These are phyloP conservation scores for Ruellia speciosa DNA, from an alignment of 305 asterid genomes.

Conservation along the genomic window DNA sequence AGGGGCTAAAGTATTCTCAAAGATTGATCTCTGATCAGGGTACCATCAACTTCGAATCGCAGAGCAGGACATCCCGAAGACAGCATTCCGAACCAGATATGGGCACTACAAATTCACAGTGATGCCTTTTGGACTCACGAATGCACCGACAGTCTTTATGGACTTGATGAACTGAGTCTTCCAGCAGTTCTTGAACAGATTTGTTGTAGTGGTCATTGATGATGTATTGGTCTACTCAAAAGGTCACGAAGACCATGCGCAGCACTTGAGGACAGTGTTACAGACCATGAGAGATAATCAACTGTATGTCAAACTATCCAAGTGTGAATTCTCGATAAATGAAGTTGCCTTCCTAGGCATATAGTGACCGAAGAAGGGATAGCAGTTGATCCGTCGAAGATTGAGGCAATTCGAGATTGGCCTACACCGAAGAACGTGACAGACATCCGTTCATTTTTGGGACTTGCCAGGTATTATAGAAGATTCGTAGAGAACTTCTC, in stretches of 20 bases:
- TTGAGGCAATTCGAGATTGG: constrained; percentile 5
- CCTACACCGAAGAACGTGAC: no score
- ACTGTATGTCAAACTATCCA: constrained; percentile 1
- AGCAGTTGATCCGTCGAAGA: not conserved
- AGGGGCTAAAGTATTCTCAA: not conserved
- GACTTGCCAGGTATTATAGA: constrained; percentile 2
- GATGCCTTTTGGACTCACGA: not conserved
- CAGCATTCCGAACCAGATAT: not conserved
- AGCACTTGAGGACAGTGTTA: no score
- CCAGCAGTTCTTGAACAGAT: not conserved
- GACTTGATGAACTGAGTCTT: not conserved
- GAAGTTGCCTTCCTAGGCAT: constrained; percentile 10
- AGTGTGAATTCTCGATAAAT: constrained; percentile 11
- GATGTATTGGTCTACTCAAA: not conserved
- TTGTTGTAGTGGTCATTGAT: no score
- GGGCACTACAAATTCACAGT: not conserved
- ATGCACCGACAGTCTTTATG: not conserved
- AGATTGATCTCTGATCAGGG: not conserved
- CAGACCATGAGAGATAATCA: no score
- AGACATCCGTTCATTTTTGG: no score
- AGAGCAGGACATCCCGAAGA: not conserved
- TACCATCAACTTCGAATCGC: not conserved
- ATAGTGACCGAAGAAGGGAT: not conserved
- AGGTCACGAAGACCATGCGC: no score
- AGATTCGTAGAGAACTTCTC: not conserved